A percentile compares a stretch with the other conserved stretches of the same genome.
Conservation (phyloP, 495 filamentous ascomycete species). For the Parmelia sp. region DNA sequence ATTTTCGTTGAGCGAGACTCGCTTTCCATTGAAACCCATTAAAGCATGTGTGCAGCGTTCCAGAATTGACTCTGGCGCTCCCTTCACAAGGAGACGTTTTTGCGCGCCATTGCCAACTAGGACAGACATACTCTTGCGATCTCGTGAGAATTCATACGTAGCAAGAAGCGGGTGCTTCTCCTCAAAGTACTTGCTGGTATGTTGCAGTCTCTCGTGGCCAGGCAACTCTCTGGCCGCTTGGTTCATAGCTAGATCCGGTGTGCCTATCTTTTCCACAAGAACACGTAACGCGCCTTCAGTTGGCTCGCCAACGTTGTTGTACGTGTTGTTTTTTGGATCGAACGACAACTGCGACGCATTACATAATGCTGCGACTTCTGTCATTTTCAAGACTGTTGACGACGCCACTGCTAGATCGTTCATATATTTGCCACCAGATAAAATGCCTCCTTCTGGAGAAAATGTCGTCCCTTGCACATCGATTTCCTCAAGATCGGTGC, state of each 20-base stretch:
- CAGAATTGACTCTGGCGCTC: slow-evolving; percentile 88
- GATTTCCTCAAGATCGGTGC: slow-evolving; percentile 74
- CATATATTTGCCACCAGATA: slow-evolving; percentile 57
- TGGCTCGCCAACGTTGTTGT: slow-evolving; percentile 86
- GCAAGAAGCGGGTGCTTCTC: slow-evolving; percentile 63
- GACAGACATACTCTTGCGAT: slow-evolving; percentile 99
- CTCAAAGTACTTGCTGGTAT: slow-evolving; percentile 81
- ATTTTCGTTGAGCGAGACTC: slow-evolving; percentile 59
- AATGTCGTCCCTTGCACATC: slow-evolving; percentile 93
- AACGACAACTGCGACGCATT: slow-evolving; percentile 82
- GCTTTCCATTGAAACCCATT: slow-evolving; percentile 67
- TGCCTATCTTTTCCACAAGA: slow-evolving; percentile 91
- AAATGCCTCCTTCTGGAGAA: slow-evolving; percentile 71
- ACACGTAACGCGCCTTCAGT: slow-evolving; percentile 92
- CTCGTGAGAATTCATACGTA: slow-evolving; percentile 95
- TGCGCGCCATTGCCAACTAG: slow-evolving; percentile 61
- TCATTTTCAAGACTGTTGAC: slow-evolving; percentile 69
- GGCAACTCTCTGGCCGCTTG: slow-evolving; percentile 42
- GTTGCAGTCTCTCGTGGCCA: slow-evolving; percentile 58
- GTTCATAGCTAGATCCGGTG: slow-evolving; percentile 53
- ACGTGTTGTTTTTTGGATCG: slow-evolving; percentile 64
- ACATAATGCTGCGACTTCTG: slow-evolving; percentile 83
- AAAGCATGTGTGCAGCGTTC: slow-evolving; percentile 81
- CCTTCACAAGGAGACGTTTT: slow-evolving; percentile 88
- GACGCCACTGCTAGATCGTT: slow-evolving; percentile 68